phyloP scores from a whole-genome alignment of 2,329 filamentous ascomycete species.

The Cordyceps cateniannulata region DNA sequence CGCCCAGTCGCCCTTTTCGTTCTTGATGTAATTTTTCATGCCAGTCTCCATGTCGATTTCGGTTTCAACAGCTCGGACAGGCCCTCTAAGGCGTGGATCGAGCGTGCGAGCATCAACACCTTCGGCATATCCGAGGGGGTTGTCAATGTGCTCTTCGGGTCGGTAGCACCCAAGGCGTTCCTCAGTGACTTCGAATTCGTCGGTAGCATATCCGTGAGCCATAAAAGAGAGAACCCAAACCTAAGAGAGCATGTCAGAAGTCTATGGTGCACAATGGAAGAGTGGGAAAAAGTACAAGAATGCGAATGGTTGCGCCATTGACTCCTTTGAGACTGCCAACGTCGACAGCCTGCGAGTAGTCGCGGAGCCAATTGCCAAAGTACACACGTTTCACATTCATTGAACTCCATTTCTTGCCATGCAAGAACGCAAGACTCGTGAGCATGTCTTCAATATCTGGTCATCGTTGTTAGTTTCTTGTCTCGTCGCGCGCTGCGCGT shows the following conservation, averaged over 20 bases:
- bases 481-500: not conserved
- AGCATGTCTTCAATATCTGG: constrained; percentile 75
- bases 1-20: constrained; percentile 79
- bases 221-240: constrained; percentile 78
- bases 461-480: not conserved
- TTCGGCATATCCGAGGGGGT: constrained; percentile 81
- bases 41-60: constrained; percentile 70
- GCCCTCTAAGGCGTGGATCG: constrained; percentile 74
- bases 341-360: constrained; percentile 80
- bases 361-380: constrained; percentile 82
- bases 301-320: constrained; percentile 69
- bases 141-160: constrained; percentile 69
- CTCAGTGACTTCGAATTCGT: constrained; percentile 76
- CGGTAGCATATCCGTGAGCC: constrained; percentile 78
- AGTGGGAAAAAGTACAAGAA: constrained; percentile 44
- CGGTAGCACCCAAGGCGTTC: constrained; percentile 76
- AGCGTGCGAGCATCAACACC: constrained; percentile 76
- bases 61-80: constrained; percentile 64
- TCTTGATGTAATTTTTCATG: constrained; percentile 99
- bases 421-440: constrained; percentile 67
- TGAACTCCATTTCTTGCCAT: constrained; percentile 78
- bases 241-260: constrained; percentile 23
- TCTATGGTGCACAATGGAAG: not conserved
- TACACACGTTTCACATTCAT: constrained; percentile 73
- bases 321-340: constrained; percentile 73